A percentile compares a stretch with the other conserved stretches of the same genome.
Evolutionary conservation across 2,329 filamentous ascomycete genomes (phyloP).

Genomic region (Trichophaea hybrida): DNA sequence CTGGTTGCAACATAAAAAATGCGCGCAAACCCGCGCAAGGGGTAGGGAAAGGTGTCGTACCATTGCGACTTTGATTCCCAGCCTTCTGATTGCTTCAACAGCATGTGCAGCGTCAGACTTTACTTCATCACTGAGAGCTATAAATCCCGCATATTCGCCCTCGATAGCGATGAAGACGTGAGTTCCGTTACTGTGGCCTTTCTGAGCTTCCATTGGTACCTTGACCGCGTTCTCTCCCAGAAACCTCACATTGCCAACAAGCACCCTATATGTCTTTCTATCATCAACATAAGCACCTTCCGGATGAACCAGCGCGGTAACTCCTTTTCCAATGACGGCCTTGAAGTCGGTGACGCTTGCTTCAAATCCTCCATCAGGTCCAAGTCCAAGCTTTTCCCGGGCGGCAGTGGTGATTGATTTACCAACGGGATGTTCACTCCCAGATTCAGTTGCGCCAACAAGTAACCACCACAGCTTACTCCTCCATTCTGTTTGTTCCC

Average conservation of each 20-base stretch:
- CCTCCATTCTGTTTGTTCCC: conserved; percentile 54
- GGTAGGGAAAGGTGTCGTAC: conserved; percentile 29
- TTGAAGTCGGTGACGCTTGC: conserved; percentile 77
- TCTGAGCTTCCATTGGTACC: conserved; percentile 44
- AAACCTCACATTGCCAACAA: conserved; percentile 70
- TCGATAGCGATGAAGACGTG: conserved; percentile 87
- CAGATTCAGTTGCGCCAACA: conserved; percentile 86
- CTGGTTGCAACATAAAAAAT: conserved; percentile 1
- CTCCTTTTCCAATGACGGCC: conserved; percentile 68
- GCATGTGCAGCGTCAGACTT: conserved; percentile 74
- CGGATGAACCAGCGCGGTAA: conserved; percentile 70
- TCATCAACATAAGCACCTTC: conserved; percentile 42
- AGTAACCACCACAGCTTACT: conserved; percentile 86
- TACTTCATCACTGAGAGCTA: conserved; percentile 78
- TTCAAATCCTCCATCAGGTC: conserved; percentile 57
- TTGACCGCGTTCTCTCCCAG: conserved; percentile 55
- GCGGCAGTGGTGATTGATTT: conserved; percentile 67
- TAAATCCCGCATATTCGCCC: conserved; percentile 60
- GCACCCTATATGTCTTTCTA: conserved; percentile 55
- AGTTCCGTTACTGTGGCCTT: conserved; percentile 40
- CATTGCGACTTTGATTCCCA: conserved; percentile 78
- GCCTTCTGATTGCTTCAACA: conserved; percentile 64
- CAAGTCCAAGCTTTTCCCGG: conserved; percentile 59
- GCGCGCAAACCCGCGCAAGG: conserved; percentile 5
- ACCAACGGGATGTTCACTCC: conserved; percentile 92